These are phyloP conservation scores for Plasmodium blacklocki DNA, from an alignment of 169 alveolate species.

Conservation along the genomic window DNA sequence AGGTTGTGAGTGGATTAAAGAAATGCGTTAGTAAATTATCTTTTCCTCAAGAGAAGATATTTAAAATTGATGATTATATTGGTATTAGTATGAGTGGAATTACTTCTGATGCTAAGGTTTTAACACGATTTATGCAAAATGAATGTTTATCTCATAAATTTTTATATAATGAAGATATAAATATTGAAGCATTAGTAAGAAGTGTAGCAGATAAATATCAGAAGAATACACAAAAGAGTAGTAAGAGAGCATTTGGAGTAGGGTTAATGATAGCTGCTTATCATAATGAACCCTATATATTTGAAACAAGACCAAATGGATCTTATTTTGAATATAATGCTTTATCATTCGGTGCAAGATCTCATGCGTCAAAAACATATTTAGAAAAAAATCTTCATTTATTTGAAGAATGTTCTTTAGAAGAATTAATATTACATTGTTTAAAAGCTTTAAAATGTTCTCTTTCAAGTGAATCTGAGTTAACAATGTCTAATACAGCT, in stretches of 20 bases:
- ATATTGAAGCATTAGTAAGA: constrained; percentile 92
- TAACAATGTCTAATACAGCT: constrained; percentile 90
- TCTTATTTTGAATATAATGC: constrained; percentile 96
- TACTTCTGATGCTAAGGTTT: constrained; percentile 97
- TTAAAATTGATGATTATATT: constrained; percentile 95
- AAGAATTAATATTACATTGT: constrained; percentile 90
- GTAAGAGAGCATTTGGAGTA: constrained; percentile 99
- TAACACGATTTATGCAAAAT: constrained; percentile 87
- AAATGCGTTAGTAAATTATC: constrained; percentile 94
- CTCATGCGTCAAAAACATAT: constrained; percentile 98
- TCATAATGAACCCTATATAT: constrained; percentile 94
- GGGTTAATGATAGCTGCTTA: constrained; percentile 96
- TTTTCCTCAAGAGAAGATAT: constrained; percentile 95
- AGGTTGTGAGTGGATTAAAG: constrained; percentile 93
- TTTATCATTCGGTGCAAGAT: constrained; percentile 97
- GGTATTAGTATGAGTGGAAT: constrained; percentile 98
- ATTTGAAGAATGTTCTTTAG: constrained; percentile 86
- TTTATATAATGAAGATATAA: constrained; percentile 94
- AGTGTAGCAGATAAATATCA: constrained; percentile 96
- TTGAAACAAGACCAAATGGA: constrained; percentile 97
- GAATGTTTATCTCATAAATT: constrained; percentile 96
- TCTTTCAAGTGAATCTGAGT: constrained; percentile 92
- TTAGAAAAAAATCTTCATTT: constrained; percentile 93
- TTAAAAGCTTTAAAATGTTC: constrained; percentile 93
- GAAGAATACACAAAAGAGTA: constrained; percentile 94